Conservation (phyloP, 768 basidiomycete genomes). For the Amanita rimosa region DNA sequence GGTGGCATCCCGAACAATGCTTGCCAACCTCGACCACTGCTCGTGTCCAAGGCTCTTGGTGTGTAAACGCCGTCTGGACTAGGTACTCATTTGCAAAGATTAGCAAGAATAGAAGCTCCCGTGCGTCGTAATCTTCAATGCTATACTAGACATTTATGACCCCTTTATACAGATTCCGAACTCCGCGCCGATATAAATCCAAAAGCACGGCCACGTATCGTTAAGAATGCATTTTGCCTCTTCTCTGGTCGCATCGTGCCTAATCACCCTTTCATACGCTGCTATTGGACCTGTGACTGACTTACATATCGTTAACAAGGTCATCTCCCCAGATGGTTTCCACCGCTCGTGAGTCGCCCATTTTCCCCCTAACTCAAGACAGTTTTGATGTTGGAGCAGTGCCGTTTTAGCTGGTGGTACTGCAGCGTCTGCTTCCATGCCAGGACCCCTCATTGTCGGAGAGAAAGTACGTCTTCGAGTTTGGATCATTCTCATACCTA, state of each 20-base stretch:
- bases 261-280: neutral
- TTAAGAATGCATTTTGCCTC: neutral
- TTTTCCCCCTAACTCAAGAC: neutral
- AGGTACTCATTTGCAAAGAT: too few relatives aligned
- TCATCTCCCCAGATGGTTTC: constrained; percentile 35
- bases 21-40: too few relatives aligned
- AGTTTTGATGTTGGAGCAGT: constrained; percentile 1
- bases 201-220: too few relatives aligned
- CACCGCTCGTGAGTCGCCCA: constrained; percentile 20
- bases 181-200: too few relatives aligned
- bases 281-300: constrained; percentile 14
- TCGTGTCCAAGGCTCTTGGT: too few relatives aligned
- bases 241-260: neutral
- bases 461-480: constrained; percentile 8
- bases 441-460: constrained; percentile 32
- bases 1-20: too few relatives aligned
- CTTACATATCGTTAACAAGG: constrained; percentile 25
- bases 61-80: too few relatives aligned
- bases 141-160: too few relatives aligned
- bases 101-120: too few relatives aligned
- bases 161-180: too few relatives aligned
- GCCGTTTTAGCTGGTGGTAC: constrained; percentile 12
- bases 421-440: constrained; percentile 4
- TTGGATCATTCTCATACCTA: neutral
- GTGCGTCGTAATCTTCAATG: too few relatives aligned